These are phyloP conservation scores for Cryphonectria parasitica DNA, from an alignment of 2,329 filamentous ascomycete genomes.

Conservation along the genomic window DNA sequence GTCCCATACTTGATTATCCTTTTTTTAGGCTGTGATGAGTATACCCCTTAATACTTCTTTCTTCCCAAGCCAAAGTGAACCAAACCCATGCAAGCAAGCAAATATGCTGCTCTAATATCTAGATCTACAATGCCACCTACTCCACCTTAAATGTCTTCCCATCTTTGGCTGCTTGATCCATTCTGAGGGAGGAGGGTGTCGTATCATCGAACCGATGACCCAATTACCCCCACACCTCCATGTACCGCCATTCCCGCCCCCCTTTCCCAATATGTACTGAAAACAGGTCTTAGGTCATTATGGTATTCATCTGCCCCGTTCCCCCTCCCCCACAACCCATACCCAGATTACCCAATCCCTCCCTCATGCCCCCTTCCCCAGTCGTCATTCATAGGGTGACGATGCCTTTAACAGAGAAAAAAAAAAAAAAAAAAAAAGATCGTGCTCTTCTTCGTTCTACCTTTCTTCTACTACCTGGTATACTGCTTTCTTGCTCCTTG, in stretches of 20 bases:
- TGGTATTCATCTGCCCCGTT: neutral
- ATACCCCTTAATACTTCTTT: too few relatives aligned
- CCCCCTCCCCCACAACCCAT: too few relatives aligned
- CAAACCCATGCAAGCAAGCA: neutral
- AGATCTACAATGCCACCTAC: neutral
- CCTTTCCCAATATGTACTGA: too few relatives aligned
- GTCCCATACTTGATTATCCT: neutral
- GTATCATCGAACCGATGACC: too few relatives aligned
- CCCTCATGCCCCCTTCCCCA: neutral
- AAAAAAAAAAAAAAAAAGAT: neutral
- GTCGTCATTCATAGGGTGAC: neutral
- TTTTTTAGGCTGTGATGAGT: neutral
- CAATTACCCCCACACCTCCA: too few relatives aligned
- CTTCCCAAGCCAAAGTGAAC: too few relatives aligned
- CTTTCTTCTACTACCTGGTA: slow-evolving; percentile 9
- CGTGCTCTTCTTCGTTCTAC: neutral
- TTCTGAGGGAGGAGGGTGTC: neutral
- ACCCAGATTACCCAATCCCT: neutral
- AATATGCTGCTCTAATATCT: neutral
- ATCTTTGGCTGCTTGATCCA: neutral
- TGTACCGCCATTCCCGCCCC: too few relatives aligned
- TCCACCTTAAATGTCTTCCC: neutral
- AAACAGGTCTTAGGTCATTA: neutral
- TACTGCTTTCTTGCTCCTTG: slow-evolving; percentile 15
- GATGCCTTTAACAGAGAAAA: neutral